Conservation (phyloP, 805 yeast genomes). For the Candida schatavii region DNA sequence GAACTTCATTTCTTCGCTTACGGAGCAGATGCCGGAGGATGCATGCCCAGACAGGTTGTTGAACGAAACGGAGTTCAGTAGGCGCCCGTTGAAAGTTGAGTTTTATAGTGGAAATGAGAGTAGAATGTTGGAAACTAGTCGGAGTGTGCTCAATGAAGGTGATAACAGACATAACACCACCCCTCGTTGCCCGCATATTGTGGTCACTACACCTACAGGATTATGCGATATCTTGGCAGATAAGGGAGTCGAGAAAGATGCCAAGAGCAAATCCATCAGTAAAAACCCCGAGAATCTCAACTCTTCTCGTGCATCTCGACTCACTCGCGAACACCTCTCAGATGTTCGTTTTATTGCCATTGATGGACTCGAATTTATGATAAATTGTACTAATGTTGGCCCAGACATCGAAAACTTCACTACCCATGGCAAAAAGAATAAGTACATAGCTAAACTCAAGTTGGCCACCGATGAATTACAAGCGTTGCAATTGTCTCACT, state of each 20-base stretch:
- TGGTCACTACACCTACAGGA: constrained; percentile 16
- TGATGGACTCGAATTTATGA: constrained; percentile 19
- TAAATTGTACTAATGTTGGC: constrained; percentile 13
- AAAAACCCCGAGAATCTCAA: too few relatives aligned
- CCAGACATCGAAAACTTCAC: constrained; percentile 4
- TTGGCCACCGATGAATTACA: constrained; percentile 12
- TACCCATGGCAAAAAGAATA: constrained; percentile 12
- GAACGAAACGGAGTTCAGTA: constrained; percentile 6
- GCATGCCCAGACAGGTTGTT: constrained; percentile 22
- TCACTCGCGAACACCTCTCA: neutral
- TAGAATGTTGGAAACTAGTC: constrained; percentile 2
- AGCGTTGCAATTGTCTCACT: constrained; percentile 8
- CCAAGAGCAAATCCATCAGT: too few relatives aligned
- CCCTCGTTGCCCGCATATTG: constrained; percentile 15
- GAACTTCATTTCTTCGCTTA: constrained; percentile 9
- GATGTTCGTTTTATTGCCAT: constrained; percentile 18
- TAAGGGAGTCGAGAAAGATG: neutral
- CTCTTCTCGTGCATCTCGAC: neutral
- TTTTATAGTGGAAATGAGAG: constrained; percentile 8
- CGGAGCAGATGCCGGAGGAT: constrained; percentile 16
- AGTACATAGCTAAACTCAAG: constrained; percentile 13
- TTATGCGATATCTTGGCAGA: constrained; percentile 9
- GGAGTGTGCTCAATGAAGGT: neutral
- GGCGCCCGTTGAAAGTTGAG: constrained; percentile 17
- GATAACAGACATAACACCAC: constrained; percentile 2